Conservation (phyloP, 2,329 filamentous ascomycete species). For the Ceratocystis papillata region DNA sequence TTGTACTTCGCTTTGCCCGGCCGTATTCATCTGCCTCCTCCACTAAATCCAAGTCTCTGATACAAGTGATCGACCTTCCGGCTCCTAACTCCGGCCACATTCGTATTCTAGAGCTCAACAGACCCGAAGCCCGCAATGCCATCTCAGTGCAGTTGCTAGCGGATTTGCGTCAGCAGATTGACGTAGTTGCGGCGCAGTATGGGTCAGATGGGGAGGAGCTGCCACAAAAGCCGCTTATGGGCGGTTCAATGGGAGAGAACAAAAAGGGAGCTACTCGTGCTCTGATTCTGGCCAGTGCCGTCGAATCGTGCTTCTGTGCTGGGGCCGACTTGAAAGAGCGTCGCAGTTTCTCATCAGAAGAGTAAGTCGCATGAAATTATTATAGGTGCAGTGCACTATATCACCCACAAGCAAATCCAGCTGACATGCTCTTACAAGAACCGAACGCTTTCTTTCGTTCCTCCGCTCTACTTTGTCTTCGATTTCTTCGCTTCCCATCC, state of each 20-base stretch:
- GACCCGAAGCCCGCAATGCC: constrained; percentile 77
- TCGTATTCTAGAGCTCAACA: constrained; percentile 76
- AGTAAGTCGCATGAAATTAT: constrained; percentile 44
- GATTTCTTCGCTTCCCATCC: constrained; percentile 67
- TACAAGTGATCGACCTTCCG: constrained; percentile 64
- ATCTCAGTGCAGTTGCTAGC: constrained; percentile 69
- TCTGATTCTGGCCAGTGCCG: constrained; percentile 70
- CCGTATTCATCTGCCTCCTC: constrained; percentile 37
- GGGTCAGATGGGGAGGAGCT: constrained; percentile 49
- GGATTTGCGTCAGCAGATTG: constrained; percentile 60
- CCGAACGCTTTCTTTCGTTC: constrained; percentile 61
- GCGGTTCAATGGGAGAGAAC: constrained; percentile 37
- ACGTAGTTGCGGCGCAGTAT: constrained; percentile 57
- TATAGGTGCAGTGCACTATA: not conserved
- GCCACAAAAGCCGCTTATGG: constrained; percentile 34
- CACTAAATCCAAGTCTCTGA: constrained; percentile 37
- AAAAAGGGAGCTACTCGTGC: constrained; percentile 57
- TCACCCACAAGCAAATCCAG: not conserved
- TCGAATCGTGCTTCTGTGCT: constrained; percentile 84
- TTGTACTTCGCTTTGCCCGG: constrained; percentile 24
- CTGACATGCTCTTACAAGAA: constrained; percentile 41
- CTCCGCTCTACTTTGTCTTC: constrained; percentile 66
- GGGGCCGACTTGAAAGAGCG: constrained; percentile 92
- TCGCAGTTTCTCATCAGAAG: constrained; percentile 59
- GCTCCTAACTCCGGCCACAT: constrained; percentile 74